phyloP scores from a whole-genome alignment of 73 alveolate genomes.

The Symbiodinium pilosum region DNA sequence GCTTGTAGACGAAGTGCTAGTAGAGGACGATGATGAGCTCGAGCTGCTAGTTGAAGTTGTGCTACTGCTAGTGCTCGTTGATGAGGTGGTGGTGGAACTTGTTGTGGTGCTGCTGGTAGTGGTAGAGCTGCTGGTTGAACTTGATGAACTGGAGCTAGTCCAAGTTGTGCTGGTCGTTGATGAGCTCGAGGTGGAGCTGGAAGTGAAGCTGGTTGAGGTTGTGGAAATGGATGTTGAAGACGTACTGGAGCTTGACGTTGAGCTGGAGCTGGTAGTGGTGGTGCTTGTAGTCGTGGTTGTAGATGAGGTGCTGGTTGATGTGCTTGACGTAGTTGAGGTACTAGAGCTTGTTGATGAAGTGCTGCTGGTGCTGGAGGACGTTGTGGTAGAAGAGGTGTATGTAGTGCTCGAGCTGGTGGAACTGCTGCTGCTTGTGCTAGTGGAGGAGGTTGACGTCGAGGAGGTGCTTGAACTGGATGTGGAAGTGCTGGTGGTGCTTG shows the following conservation, averaged over 20 bases:
- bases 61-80: constrained; percentile 46
- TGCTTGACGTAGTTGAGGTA: not conserved
- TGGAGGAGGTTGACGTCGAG: not conserved
- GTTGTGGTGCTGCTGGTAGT: constrained; percentile 9
- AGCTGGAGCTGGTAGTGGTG: constrained; percentile 17
- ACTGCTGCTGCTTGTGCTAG: not conserved
- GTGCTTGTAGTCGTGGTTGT: not conserved
- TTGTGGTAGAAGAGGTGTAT: not conserved
- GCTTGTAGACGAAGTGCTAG: constrained; percentile 1
- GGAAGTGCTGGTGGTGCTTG: not conserved
- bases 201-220: not conserved
- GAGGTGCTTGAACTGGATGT: not conserved
- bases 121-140: not conserved
- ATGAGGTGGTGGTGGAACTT: constrained; percentile 23
- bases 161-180: not conserved
- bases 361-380: not conserved
- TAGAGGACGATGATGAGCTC: constrained; percentile 22
- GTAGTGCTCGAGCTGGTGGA: constrained; percentile 19
- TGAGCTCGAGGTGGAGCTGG: not conserved
- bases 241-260: not conserved
- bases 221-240: not conserved
- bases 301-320: not conserved
- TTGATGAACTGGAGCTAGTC: not conserved
- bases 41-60: constrained; percentile 5
- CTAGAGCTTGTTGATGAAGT: not conserved